Percentiles rank a stretch among this genome's conserved stretches.
Evolutionary conservation across 169 alveolate genomes (phyloP).

Genomic region (Plasmodium knowlesi): DNA sequence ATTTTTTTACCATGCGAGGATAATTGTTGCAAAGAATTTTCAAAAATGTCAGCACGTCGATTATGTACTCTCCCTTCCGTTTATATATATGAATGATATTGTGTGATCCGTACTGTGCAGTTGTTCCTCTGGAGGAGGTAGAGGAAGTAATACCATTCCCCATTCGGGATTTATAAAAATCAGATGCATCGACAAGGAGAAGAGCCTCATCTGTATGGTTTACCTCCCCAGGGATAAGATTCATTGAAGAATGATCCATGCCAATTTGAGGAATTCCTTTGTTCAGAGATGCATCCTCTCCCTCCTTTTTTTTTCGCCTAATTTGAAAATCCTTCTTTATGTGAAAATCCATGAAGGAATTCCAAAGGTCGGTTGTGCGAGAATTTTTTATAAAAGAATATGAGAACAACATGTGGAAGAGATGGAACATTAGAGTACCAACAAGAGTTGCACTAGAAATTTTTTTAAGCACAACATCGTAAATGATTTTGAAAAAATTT

Average conservation of each 20-base stretch:
- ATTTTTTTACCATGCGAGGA: constrained; percentile 34
- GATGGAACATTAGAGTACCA: constrained; percentile 64
- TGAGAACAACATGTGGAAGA: constrained; percentile 35
- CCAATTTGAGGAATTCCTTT: neutral
- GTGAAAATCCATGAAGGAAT: constrained; percentile 57
- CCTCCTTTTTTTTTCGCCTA: neutral
- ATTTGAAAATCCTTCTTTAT: constrained; percentile 44
- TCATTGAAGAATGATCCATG: neutral
- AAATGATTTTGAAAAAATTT: constrained; percentile 18
- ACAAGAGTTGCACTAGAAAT: constrained; percentile 45
- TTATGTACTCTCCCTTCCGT: constrained; percentile 52
- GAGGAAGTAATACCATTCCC: neutral
- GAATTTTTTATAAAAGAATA: constrained; percentile 57
- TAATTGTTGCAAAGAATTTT: constrained; percentile 36
- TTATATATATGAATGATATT: constrained; percentile 50
- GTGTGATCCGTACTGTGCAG: neutral
- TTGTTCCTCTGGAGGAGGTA: neutral
- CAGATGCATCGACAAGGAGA: neutral
- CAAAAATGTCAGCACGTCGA: constrained; percentile 36
- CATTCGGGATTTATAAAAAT: neutral
- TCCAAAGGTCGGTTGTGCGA: constrained; percentile 70
- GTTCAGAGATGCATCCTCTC: neutral
- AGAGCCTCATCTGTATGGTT: neutral
- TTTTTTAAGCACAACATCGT: constrained; percentile 19
- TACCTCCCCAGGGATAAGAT: neutral